Evolutionary conservation across 2,329 filamentous ascomycete species (phyloP).

Genomic region (Alternaria atra): DNA sequence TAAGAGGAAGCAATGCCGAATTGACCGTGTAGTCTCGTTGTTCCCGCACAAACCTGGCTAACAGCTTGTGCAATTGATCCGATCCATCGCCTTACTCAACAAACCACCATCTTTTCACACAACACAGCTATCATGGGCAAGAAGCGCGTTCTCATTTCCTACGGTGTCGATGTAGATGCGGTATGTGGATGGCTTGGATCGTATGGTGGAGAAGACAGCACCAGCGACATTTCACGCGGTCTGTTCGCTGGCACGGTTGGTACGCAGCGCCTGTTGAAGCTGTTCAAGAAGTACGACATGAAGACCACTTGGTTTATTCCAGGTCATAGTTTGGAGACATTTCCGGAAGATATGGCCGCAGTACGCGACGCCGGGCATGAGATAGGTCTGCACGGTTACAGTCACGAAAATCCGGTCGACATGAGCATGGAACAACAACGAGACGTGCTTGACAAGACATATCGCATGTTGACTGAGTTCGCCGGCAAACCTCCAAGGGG

Average conservation of each 20-base stretch:
- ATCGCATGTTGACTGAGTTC: slow-evolving; percentile 74
- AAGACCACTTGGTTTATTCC: slow-evolving; percentile 74
- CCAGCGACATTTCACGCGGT: slow-evolving; percentile 74
- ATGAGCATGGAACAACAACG: slow-evolving; percentile 78
- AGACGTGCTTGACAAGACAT: slow-evolving; percentile 79
- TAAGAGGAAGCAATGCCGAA: slow-evolving; percentile 11
- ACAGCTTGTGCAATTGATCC: not conserved
- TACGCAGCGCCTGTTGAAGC: slow-evolving; percentile 71
- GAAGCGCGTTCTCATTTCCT: slow-evolving; percentile 65
- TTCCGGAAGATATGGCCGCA: slow-evolving; percentile 68
- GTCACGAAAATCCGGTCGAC: slow-evolving; percentile 73
- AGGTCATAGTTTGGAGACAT: slow-evolving; percentile 69
- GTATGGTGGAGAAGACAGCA: slow-evolving; percentile 76
- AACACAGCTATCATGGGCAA: slow-evolving; percentile 49
- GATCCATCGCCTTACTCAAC: not conserved
- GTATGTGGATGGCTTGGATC: slow-evolving; percentile 75
- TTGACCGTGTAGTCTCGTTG: not conserved
- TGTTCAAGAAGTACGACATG: slow-evolving; percentile 77
- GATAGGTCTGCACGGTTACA: slow-evolving; percentile 73
- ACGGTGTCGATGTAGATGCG: slow-evolving; percentile 77
- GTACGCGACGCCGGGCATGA: slow-evolving; percentile 70
- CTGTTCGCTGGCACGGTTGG: slow-evolving; percentile 76
- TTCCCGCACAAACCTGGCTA: not conserved
- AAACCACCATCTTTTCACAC: not conserved
- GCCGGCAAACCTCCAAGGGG: slow-evolving; percentile 74